A percentile compares a stretch with the other conserved stretches of the same genome.
Conservation (phyloP, 805 yeast species). For the Metschnikowia koreensis region DNA sequence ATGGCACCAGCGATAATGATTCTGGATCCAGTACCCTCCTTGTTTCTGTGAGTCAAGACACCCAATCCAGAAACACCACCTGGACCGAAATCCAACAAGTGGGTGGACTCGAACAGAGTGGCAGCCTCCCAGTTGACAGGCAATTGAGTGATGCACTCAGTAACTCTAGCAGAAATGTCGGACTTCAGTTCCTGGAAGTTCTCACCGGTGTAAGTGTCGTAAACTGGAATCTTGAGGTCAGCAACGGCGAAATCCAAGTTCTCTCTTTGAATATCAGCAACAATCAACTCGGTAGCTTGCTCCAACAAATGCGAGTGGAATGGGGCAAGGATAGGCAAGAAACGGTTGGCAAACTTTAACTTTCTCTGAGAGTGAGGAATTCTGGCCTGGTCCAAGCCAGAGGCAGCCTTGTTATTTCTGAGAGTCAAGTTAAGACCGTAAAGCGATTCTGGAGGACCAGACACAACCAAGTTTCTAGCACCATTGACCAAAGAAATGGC, state of each 20-base stretch:
- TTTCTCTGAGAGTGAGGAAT: slow-evolving; percentile 93
- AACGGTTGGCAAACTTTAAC: slow-evolving; percentile 87
- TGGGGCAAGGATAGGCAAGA: slow-evolving; percentile 93
- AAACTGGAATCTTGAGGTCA: slow-evolving; percentile 79
- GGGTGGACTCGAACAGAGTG: slow-evolving; percentile 78
- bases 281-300: slow-evolving; percentile 66
- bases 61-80: slow-evolving; percentile 98
- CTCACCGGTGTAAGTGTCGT: slow-evolving; percentile 81
- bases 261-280: slow-evolving; percentile 54
- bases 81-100: slow-evolving; percentile 95
- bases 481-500: slow-evolving; percentile 91
- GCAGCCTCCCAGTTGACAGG: slow-evolving; percentile 96
- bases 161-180: slow-evolving; percentile 64
- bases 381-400: slow-evolving; percentile 93
- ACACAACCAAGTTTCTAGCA: slow-evolving; percentile 89
- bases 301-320: slow-evolving; percentile 89
- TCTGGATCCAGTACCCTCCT: slow-evolving; percentile 98
- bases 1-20: slow-evolving; percentile 90
- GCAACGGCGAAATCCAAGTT: slow-evolving; percentile 54
- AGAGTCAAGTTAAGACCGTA: slow-evolving; percentile 91
- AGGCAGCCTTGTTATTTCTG: slow-evolving; percentile 91
- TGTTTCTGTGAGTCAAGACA: slow-evolving; percentile 92
- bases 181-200: slow-evolving; percentile 55
- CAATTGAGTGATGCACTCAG: slow-evolving; percentile 78
- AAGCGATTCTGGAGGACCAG: slow-evolving; percentile 97